Conservation (phyloP, 208 protist genomes). For the Porcisia hertigi region DNA sequence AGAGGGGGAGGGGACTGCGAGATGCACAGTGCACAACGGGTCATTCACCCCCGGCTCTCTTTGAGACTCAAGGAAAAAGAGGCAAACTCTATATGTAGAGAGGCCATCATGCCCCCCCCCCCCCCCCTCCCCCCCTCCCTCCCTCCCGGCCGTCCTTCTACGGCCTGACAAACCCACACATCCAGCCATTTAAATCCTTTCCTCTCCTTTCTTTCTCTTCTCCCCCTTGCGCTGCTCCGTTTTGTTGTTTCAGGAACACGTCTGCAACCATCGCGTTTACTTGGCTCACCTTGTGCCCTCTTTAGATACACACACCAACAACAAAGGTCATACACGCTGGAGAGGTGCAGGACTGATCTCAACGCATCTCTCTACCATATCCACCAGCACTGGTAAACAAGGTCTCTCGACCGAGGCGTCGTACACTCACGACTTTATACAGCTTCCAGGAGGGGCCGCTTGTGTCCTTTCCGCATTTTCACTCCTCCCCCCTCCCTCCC, state of each 20-base stretch:
- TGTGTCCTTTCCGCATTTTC: not conserved
- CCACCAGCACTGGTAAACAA: not conserved
- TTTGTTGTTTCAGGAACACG: not conserved
- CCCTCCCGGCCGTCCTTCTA: too few relatives aligned
- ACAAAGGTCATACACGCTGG: not conserved
- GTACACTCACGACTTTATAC: not conserved
- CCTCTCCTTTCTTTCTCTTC: constrained; percentile 1
- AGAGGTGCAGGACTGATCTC: not conserved
- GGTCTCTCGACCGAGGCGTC: not conserved
- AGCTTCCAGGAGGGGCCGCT: not conserved
- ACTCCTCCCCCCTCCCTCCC: not conserved
- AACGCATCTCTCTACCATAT: not conserved
- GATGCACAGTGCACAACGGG: too few relatives aligned
- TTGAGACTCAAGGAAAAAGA: too few relatives aligned
- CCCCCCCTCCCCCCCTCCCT: too few relatives aligned
- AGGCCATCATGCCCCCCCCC: too few relatives aligned
- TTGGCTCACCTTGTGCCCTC: not conserved
- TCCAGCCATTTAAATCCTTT: not conserved
- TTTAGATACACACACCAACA: not conserved
- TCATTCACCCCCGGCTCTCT: too few relatives aligned
- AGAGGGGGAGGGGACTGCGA: not conserved
- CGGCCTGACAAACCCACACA: not conserved
- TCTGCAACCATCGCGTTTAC: not conserved
- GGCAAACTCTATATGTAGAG: too few relatives aligned
- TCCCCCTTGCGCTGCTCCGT: not conserved